phyloP scores from a whole-genome alignment of 2,329 filamentous ascomycete genomes.

The Acarospora socialis region DNA sequence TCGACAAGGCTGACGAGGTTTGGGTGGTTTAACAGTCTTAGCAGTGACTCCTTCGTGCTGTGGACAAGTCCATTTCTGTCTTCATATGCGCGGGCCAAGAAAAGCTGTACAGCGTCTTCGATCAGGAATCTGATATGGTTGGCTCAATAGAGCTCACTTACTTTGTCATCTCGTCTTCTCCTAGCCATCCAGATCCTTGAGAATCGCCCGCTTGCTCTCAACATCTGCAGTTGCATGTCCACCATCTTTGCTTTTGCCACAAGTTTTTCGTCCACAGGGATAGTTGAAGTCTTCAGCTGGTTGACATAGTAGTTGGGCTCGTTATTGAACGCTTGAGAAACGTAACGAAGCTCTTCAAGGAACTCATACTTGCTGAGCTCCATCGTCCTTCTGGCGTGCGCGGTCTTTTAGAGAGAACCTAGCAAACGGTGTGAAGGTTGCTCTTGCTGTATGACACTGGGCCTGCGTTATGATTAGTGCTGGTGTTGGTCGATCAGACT shows the following conservation, averaged over 20 bases:
- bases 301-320: not conserved
- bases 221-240: not conserved
- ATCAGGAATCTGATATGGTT: not conserved
- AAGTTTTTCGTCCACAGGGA: not conserved
- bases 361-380: conserved; percentile 8
- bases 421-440: no score
- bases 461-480: no score
- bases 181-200: conserved; percentile 2
- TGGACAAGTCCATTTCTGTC: not conserved
- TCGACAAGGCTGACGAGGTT: conserved; percentile 5
- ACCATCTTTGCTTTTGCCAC: not conserved
- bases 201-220: not conserved
- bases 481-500: no score
- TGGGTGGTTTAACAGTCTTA: conserved; percentile 2
- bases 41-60: conserved; percentile 1
- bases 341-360: conserved; percentile 1
- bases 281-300: not conserved
- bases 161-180: conserved; percentile 4
- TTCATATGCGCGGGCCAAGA: conserved; percentile 1
- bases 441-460: no score
- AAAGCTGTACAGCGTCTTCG: conserved; percentile 1
- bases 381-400: no score
- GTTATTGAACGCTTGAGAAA: not conserved
- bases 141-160: not conserved
- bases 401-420: no score